Conservation (phyloP, 192 early-diverging fungal genomes). For the Funneliformis mosseae region DNA sequence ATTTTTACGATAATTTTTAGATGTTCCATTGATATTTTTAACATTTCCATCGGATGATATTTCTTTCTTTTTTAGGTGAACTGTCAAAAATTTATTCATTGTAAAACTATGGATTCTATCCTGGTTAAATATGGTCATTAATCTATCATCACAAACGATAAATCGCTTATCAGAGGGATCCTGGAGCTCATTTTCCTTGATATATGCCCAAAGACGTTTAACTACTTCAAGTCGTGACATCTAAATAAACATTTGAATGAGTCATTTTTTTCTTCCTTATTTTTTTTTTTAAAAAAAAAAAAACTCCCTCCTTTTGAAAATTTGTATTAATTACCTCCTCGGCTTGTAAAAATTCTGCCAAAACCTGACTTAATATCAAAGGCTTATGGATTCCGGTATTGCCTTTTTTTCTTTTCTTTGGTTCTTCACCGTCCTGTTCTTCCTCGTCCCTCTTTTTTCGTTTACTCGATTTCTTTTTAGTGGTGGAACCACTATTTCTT, state of each 20-base stretch:
- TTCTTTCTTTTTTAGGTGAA: slow-evolving; percentile 56
- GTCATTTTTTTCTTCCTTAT: not conserved
- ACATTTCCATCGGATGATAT: not conserved
- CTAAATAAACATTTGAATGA: slow-evolving; percentile 35
- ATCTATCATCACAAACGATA: slow-evolving; percentile 55
- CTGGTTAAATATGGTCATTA: slow-evolving; percentile 52
- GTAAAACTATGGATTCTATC: slow-evolving; percentile 59
- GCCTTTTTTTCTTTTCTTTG: slow-evolving; percentile 20
- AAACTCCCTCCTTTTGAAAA: not conserved
- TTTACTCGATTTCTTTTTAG: slow-evolving; percentile 25
- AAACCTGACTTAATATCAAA: slow-evolving; percentile 23
- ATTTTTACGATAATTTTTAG: not conserved
- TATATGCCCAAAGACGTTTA: slow-evolving; percentile 62
- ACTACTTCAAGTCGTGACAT: slow-evolving; percentile 62
- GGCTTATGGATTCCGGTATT: slow-evolving; percentile 29
- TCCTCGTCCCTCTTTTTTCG: slow-evolving; percentile 13
- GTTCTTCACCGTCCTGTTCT: slow-evolving; percentile 24
- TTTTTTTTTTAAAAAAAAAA: not conserved
- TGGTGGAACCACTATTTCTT: not conserved
- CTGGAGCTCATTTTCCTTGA: slow-evolving; percentile 59
- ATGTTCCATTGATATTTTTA: not conserved
- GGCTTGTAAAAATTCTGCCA: not conserved
- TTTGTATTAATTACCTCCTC: slow-evolving; percentile 12
- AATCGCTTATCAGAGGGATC: slow-evolving; percentile 55
- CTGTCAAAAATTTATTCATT: slow-evolving; percentile 61